Base-by-base conservation (phyloP, 73 alveolate species). In the Paramecium octaurelia region DNA sequence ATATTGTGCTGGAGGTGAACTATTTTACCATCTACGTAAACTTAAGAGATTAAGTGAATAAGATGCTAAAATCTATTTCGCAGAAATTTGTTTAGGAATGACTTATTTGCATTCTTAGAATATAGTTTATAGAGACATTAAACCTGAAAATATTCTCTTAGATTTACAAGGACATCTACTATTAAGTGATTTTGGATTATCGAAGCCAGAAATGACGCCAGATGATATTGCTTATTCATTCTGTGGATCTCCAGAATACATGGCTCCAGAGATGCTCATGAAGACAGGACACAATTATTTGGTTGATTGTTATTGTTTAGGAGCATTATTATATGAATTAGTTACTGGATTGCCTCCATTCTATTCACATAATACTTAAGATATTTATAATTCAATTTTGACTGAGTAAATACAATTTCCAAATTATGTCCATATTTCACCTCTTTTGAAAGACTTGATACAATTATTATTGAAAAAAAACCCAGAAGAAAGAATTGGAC, bases 121-220 rank as follows among this genome's bases (percentile, higher is more conserved):
- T 46, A 95, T 98, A 36, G 97, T 98, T 38, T 99, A 98, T 90
- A 90, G 99, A 86, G 99, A 98, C 92, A 86, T 98, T 43, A 98
- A 98, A 73, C 99, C 99, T 3, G 99, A 98, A 83, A 98, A 98
- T 93, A 96, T 98, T 73, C 83, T 96, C 29, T 86, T 94, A 42
- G 97, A 94, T 75, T 40, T 94, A 21, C 76, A 94, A 29, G 97
- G 97, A 3, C 92, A 94, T 42, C 23, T 92, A 24, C 73, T 68
- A 85, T 44, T 92, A 57, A 85, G 95, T 43, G 97, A 94, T 77
- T 94, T 94, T 75, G 97, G 97, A 40, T 88, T 94, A 21, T 92
- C 97, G n/a, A 92, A 92, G 24, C 87, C 92, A 23, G 92, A 92
- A 58, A 92, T 94, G 86, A 77, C 86, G 5, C 31, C 36, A 20